phyloP scores from a whole-genome alignment of 2,329 filamentous ascomycete species.

The Zymoseptoria passerinii region DNA sequence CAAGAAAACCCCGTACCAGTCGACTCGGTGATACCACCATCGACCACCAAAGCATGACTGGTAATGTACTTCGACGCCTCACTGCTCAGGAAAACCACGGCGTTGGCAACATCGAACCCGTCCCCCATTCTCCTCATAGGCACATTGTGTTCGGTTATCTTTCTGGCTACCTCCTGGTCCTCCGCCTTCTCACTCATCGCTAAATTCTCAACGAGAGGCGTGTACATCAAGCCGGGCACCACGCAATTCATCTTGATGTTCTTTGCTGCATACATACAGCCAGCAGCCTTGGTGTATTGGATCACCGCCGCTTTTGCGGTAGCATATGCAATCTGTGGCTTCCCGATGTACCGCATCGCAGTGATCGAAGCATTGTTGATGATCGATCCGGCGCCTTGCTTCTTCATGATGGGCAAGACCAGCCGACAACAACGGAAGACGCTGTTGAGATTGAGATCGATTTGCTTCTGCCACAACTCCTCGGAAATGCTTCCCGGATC shows the following conservation, averaged over 20 bases:
- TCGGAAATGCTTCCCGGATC: slow-evolving; percentile 42
- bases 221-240: slow-evolving; percentile 50
- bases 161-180: slow-evolving; percentile 43
- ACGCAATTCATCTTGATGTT: slow-evolving; percentile 46
- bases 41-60: slow-evolving; percentile 57
- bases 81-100: slow-evolving; percentile 79
- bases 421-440: slow-evolving; percentile 46
- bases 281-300: slow-evolving; percentile 23
- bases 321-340: slow-evolving; percentile 47
- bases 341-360: slow-evolving; percentile 43
- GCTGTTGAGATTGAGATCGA: slow-evolving; percentile 49
- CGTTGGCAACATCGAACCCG: slow-evolving; percentile 62
- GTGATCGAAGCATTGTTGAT: slow-evolving; percentile 46
- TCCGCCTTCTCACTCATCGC: slow-evolving; percentile 37
- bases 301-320: slow-evolving; percentile 22
- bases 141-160: slow-evolving; percentile 48
- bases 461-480: slow-evolving; percentile 43
- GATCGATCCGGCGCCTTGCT: slow-evolving; percentile 35
- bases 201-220: slow-evolving; percentile 42
- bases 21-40: slow-evolving; percentile 23
- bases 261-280: slow-evolving; percentile 41
- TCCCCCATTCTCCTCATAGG: slow-evolving; percentile 52
- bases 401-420: slow-evolving; percentile 47
- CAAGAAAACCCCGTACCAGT: slow-evolving; percentile 18
- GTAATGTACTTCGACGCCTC: slow-evolving; percentile 80